Evolutionary conservation across 1,139 yeast species (phyloP), one percentile per base, ranked within the genome.

Genomic region (Candida sanyaensis): DNA sequence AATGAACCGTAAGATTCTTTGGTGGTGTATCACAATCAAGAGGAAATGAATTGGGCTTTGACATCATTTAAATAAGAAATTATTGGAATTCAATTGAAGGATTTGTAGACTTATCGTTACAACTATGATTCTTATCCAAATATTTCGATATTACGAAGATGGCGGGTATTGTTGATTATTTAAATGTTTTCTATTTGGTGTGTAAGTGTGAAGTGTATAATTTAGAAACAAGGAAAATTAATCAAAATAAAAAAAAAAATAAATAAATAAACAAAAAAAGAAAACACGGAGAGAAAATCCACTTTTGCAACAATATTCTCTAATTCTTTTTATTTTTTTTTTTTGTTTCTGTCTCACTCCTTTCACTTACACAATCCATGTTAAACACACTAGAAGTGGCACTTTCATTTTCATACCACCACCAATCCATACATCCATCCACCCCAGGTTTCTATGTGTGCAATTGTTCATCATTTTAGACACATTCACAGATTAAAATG

Each of bases 1-100:
- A 61, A 45, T 69, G 70, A n/a, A 81, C 55, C 0, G 81, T 80
- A 21, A 71, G 53, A 47, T 56, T 40, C 23, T 51, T 51, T 13
- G 67, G 66, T 4, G 66, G 65, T 10, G 50, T 44, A 37, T 47
- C 50, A 44, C 53, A 34, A 44, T 63, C 64, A 27, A 47, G 39
- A 3, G 56, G 58, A 27, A 43, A 42, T 23, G 49, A 34, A 11
- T 24, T 38, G 28, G 42, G 38, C 27, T 41, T 48, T 26, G 45
- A 45, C 52, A 50, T 50, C 30, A 32, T 24, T 36, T 9, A 23
- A 26, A 26, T 26, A 2, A 5, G 9, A 24, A 17, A 13, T 21
- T 17, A 33, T 13, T n/a, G 5, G 10, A 12, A 12, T 8, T 32
- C 34, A 32, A 32, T 12, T 32, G 26, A 24, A 9, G 3, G 37